A percentile compares a stretch with the other conserved stretches of the same genome.
Evolutionary conservation across 1,139 yeast genomes (phyloP).

Genomic region (Hyphopichia khmerensis): DNA sequence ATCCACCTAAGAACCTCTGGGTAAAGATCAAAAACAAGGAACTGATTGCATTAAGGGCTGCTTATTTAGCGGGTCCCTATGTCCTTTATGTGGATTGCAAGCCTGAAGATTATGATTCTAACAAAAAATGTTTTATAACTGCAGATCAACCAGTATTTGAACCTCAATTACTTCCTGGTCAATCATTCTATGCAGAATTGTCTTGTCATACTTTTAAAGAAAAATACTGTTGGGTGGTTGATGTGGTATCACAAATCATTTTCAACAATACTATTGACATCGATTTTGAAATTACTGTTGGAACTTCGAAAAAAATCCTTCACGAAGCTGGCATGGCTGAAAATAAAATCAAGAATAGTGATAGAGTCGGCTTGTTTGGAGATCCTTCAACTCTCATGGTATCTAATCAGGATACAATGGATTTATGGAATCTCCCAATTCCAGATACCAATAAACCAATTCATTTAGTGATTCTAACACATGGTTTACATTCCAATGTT

Average conservation of each 20-base stretch:
- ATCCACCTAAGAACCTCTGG: conserved; percentile 41
- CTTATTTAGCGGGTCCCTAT: conserved; percentile 87
- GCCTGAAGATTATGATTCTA: conserved; percentile 60
- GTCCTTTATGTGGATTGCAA: conserved; percentile 82
- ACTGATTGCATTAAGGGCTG: conserved; percentile 76
- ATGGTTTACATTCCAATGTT: conserved; percentile 88
- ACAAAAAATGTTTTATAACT: conserved; percentile 53
- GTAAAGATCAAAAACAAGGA: conserved; percentile 73
- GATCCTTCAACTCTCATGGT: conserved; percentile 33
- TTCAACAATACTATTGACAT: conserved; percentile 71
- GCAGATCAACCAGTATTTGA: conserved; percentile 71
- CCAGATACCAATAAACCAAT: conserved; percentile 51
- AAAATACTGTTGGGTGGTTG: conserved; percentile 74
- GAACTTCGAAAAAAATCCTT: conserved; percentile 46
- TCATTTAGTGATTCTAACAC: conserved; percentile 79
- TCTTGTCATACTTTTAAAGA: conserved; percentile 34
- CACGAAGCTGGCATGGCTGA: conserved; percentile 33
- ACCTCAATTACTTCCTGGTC: conserved; percentile 66
- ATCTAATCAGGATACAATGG: conserved; percentile 57
- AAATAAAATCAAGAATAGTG: conserved; percentile 26
- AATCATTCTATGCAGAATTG: conserved; percentile 50
- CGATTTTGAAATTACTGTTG: conserved; percentile 67
- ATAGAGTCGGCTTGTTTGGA: conserved; percentile 29
- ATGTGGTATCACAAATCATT: conserved; percentile 80
- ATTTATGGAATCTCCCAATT: conserved; percentile 65